Conservation (phyloP, 495 filamentous ascomycete genomes). For the Penicillium desertorum region DNA sequence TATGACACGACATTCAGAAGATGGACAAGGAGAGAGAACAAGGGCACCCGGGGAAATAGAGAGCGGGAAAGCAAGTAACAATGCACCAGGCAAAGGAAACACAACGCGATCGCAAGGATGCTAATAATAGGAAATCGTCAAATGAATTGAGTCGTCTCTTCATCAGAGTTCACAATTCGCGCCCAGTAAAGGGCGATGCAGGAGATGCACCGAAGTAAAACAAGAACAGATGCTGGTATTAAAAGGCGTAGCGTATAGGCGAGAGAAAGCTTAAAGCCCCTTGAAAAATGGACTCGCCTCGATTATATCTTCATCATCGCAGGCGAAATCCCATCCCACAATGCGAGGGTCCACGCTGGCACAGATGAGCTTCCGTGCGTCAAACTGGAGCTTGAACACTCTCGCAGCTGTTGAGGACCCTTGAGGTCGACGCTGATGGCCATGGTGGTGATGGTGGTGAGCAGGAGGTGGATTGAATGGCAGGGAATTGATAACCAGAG, state of each 20-base stretch:
- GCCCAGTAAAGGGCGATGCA: slow-evolving; percentile 2
- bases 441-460: slow-evolving; percentile 25
- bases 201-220: neutral
- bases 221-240: neutral
- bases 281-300: slow-evolving; percentile 77
- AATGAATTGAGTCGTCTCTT: neutral
- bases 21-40: neutral
- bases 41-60: neutral
- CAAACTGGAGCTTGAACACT: slow-evolving; percentile 98
- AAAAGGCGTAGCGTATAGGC: neutral
- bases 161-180: slow-evolving; percentile 1
- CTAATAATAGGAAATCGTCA: slow-evolving; percentile 2
- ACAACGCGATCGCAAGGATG: slow-evolving; percentile 4
- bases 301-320: slow-evolving; percentile 79
- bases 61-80: neutral
- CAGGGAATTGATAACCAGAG: neutral
- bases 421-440: slow-evolving; percentile 16
- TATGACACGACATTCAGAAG: neutral
- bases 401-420: slow-evolving; percentile 33
- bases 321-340: slow-evolving; percentile 97
- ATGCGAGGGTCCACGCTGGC: slow-evolving; percentile 88
- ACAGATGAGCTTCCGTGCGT: slow-evolving; percentile 89
- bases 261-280: slow-evolving; percentile 28
- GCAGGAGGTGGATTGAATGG: slow-evolving; percentile 9
- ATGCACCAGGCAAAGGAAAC: neutral